Conservation (phyloP, 805 yeast species). For the Starmerella bacillaris region DNA sequence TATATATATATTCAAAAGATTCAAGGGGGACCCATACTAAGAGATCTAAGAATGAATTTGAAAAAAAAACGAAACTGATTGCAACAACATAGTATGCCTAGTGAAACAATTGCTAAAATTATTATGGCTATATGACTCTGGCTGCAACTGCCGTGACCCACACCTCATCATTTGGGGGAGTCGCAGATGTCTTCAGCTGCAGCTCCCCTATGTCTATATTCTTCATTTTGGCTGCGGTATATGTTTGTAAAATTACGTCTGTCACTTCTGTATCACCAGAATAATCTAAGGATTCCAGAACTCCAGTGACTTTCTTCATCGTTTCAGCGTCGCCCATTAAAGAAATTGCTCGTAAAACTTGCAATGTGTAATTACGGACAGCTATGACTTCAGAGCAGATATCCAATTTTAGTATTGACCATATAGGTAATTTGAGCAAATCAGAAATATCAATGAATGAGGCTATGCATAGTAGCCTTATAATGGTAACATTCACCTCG, state of each 20-base stretch:
- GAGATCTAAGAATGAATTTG: too few species aligned
- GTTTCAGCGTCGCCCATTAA: slow-evolving; percentile 5
- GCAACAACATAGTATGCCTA: too few species aligned
- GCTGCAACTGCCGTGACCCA: slow-evolving; percentile 17
- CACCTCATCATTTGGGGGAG: slow-evolving; percentile 2
- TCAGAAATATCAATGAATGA: slow-evolving; percentile 5
- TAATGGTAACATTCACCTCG: not conserved
- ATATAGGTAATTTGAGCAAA: slow-evolving; percentile 9
- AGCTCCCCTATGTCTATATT: slow-evolving; percentile 3
- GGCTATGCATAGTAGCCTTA: slow-evolving; percentile 4
- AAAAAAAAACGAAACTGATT: too few species aligned
- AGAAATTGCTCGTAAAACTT: slow-evolving; percentile 8
- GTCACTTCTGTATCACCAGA: slow-evolving; percentile 3
- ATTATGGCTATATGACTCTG: slow-evolving; percentile 7
- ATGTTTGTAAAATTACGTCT: slow-evolving; percentile 8
- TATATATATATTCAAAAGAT: too few species aligned
- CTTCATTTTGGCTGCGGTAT: slow-evolving; percentile 12
- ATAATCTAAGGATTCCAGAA: slow-evolving; percentile 1
- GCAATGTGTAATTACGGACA: not conserved
- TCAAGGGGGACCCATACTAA: too few species aligned
- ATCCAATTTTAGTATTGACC: not conserved
- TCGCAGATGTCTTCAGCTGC: slow-evolving; percentile 2
- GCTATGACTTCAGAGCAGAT: not conserved
- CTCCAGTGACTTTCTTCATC: slow-evolving; percentile 2
- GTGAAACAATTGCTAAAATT: too few species aligned